Evolutionary conservation across 208 protist species (phyloP), one percentile per base, ranked within the genome.

Genomic region (Sergeia podlipaevii): DNA sequence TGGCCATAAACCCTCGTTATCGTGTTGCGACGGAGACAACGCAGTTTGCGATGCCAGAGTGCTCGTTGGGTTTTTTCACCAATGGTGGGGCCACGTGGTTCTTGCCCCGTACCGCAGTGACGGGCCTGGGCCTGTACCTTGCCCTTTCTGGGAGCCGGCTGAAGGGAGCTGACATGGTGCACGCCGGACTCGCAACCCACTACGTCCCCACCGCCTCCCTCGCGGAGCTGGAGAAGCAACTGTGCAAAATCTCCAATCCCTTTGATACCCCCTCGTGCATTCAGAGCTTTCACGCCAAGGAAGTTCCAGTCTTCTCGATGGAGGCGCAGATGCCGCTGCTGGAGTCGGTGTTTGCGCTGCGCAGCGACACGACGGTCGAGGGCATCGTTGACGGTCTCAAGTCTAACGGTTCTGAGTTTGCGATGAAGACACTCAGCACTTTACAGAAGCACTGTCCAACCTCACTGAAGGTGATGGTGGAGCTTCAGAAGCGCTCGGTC

Each of bases 31-130:
- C 70, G 20, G 85, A 93, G 54, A 64, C 49, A 24, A 71, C 80
- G 10, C 26, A 72, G n/a, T 87, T 89, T 64, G 85, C 85, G 27
- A 93, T 93, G 85, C 85, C 85, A 4, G 85, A 93, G 52, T 80
- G 63, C 13, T 37, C 28, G 13, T 84, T 89, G 57, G 85, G 85
- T 13, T 64, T 93, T 15, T 85, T 84, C 58, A 69, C 76, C 24
- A 79, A 92, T 49, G 70, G 77, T 21, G 79, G 80, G 28, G 70
- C 60, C 6, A 69, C 64, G 2, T 87, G 70, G 60, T 70, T 85
- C 36, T 30, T 88, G 41, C 57, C 59, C 29, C 38, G 67, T 10
- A 42, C 43, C 6, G 65, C 62, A 1, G 23, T 89, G 32, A 26
- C 42, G 36, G 60, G 60, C 15, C 43, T 66, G 21, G 85, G 81